These are phyloP conservation scores for Elongisporangium senticosum DNA, from an alignment of 352 stramenopile species.

Conservation along the genomic window DNA sequence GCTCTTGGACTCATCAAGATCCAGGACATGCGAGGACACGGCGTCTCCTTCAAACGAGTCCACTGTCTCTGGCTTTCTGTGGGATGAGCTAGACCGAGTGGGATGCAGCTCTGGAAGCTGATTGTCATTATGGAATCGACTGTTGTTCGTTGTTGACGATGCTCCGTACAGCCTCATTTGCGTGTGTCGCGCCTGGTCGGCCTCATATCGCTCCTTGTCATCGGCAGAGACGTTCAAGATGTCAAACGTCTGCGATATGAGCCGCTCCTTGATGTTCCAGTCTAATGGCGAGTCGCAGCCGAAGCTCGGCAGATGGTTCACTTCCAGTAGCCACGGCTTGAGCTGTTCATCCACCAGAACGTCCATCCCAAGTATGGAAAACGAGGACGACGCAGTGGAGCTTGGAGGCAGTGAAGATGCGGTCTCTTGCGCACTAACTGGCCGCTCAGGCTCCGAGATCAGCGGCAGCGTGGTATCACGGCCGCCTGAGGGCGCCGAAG, in stretches of 20 bases:
- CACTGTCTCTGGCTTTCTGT: neutral
- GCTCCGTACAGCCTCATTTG: constrained; percentile 61
- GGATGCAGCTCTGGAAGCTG: constrained; percentile 8
- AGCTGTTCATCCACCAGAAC: constrained; percentile 94
- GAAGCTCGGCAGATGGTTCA: constrained; percentile 96
- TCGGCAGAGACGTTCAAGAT: constrained; percentile 74
- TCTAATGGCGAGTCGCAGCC: constrained; percentile 94
- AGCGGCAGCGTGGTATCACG: constrained; percentile 1
- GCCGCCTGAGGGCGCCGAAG: constrained; percentile 21
- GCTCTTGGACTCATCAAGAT: neutral
- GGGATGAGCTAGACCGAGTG: neutral
- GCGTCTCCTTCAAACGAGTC: neutral
- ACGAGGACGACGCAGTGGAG: constrained; percentile 39
- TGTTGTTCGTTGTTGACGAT: constrained; percentile 9
- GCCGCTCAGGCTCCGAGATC: constrained; percentile 3
- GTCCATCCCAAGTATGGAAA: constrained; percentile 96
- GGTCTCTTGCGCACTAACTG: constrained; percentile 14
- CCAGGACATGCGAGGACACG: constrained; percentile 1
- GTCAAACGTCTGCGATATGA: constrained; percentile 91
- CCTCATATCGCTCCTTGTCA: constrained; percentile 80
- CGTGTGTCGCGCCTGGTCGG: constrained; percentile 49
- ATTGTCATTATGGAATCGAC: constrained; percentile 15
- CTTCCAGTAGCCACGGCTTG: constrained; percentile 95
- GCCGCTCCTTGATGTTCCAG: constrained; percentile 91
- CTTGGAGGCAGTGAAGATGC: neutral